Evolutionary conservation across 768 basidiomycete species (phyloP).

Genomic region (Hygrocybe coccinea): DNA sequence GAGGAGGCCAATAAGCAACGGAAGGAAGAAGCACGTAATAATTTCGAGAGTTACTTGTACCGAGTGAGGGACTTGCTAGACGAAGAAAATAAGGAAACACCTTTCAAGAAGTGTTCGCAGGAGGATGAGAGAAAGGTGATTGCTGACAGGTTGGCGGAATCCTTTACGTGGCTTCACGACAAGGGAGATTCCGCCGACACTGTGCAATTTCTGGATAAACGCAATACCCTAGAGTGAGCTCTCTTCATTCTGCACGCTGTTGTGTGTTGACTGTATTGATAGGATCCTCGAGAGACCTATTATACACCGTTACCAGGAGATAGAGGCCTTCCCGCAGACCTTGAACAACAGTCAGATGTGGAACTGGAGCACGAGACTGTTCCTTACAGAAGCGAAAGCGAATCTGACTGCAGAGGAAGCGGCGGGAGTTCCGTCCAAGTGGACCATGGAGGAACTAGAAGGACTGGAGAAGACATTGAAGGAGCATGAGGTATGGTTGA

Average conservation of each 20-base stretch:
- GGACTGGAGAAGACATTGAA: slow-evolving; percentile 68
- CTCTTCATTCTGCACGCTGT: neutral
- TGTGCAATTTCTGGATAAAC: slow-evolving; percentile 66
- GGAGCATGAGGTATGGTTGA: slow-evolving; percentile 82
- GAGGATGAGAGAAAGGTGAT: slow-evolving; percentile 64
- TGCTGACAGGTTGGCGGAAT: slow-evolving; percentile 61
- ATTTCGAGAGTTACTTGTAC: slow-evolving; percentile 92
- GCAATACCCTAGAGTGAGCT: slow-evolving; percentile 78
- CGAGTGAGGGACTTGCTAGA: slow-evolving; percentile 77
- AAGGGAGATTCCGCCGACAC: slow-evolving; percentile 80
- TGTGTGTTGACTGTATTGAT: slow-evolving; percentile 8
- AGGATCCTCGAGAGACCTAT: slow-evolving; percentile 79
- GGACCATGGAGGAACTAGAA: slow-evolving; percentile 83
- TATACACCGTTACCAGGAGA: slow-evolving; percentile 84
- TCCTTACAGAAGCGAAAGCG: slow-evolving; percentile 71
- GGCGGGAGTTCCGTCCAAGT: slow-evolving; percentile 64
- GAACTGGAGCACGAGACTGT: slow-evolving; percentile 85
- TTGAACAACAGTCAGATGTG: slow-evolving; percentile 80
- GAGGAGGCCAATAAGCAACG: slow-evolving; percentile 72
- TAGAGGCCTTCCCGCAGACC: slow-evolving; percentile 75
- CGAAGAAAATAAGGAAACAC: slow-evolving; percentile 58
- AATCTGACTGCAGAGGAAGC: slow-evolving; percentile 68
- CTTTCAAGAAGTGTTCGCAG: slow-evolving; percentile 84
- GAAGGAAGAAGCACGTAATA: slow-evolving; percentile 86
- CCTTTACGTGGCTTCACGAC: slow-evolving; percentile 79